phyloP scores from a whole-genome alignment of 345 rosid species.

The Mercurialis annua region DNA sequence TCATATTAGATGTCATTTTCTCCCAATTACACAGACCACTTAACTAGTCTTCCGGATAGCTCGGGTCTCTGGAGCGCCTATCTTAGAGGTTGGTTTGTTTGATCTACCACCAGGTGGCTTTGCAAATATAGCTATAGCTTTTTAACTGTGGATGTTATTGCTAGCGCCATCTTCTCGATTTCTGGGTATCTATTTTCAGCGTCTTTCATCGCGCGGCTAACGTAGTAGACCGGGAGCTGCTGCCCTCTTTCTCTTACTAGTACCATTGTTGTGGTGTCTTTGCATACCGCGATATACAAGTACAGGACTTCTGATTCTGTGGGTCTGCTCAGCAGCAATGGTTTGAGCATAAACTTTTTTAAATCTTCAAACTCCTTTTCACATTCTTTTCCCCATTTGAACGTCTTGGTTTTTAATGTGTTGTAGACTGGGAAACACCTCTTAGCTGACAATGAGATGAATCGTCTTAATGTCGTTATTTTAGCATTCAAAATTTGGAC shows the following conservation, averaged over 20 bases:
- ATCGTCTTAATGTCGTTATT: background rate
- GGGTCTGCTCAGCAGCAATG: background rate
- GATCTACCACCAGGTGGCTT: background rate
- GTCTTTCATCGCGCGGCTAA: background rate
- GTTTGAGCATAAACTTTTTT: too few relatives aligned
- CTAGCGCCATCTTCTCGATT: background rate
- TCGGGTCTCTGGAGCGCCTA: background rate
- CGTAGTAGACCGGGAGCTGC: background rate
- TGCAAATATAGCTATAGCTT: background rate
- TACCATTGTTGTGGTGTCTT: background rate
- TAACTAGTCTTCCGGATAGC: background rate
- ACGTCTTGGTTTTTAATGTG: too few relatives aligned
- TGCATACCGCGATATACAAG: background rate
- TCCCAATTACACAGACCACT: background rate
- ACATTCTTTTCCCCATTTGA: too few relatives aligned
- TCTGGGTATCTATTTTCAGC: background rate
- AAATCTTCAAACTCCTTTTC: too few relatives aligned
- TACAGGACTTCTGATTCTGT: background rate
- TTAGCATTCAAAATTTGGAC: background rate
- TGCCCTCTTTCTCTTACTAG: background rate
- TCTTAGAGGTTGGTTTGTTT: background rate
- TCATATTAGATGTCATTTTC: background rate
- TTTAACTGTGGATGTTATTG: background rate
- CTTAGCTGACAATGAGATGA: background rate
- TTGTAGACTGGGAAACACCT: too few relatives aligned